Evolutionary conservation across 306 rosid genomes (phyloP).

Genomic region (Malus orientalis): DNA sequence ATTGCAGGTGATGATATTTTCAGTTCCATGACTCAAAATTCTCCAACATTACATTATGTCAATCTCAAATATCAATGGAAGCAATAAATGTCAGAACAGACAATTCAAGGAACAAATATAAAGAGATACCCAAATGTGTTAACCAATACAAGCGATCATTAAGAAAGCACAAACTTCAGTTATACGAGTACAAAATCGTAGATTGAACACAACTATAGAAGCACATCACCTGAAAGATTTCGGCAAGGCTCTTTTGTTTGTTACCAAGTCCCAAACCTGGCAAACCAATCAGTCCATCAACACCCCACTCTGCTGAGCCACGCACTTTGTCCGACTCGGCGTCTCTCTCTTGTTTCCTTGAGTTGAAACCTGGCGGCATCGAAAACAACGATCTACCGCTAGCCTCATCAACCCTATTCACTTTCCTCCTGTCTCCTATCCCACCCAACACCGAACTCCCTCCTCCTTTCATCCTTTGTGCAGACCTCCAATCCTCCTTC

Average conservation of each 20-base stretch:
- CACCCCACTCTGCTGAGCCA: constrained; percentile 75
- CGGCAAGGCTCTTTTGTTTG: constrained; percentile 85
- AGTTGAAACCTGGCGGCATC: constrained; percentile 69
- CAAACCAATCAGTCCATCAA: constrained; percentile 76
- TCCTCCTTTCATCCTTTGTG: constrained; percentile 69
- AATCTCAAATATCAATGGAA: background rate
- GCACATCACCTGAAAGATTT: constrained; percentile 77
- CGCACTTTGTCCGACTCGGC: constrained; percentile 44
- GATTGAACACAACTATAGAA: constrained; percentile 4
- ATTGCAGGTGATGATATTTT: background rate
- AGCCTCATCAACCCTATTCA: constrained; percentile 43
- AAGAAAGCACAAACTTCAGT: background rate
- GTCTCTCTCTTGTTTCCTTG: constrained; percentile 50
- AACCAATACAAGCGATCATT: background rate
- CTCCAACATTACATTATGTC: background rate
- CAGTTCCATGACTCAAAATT: background rate
- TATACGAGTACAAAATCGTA: background rate
- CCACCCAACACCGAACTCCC: constrained; percentile 66
- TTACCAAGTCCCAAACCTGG: constrained; percentile 73
- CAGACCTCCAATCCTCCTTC: constrained; percentile 82
- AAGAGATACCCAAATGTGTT: background rate
- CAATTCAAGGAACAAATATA: background rate
- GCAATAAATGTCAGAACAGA: background rate
- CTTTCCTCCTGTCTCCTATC: constrained; percentile 79
- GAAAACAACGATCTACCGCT: constrained; percentile 50